Conservation (phyloP, 192 early-diverging fungal genomes). For the Oehlia diaphana region DNA sequence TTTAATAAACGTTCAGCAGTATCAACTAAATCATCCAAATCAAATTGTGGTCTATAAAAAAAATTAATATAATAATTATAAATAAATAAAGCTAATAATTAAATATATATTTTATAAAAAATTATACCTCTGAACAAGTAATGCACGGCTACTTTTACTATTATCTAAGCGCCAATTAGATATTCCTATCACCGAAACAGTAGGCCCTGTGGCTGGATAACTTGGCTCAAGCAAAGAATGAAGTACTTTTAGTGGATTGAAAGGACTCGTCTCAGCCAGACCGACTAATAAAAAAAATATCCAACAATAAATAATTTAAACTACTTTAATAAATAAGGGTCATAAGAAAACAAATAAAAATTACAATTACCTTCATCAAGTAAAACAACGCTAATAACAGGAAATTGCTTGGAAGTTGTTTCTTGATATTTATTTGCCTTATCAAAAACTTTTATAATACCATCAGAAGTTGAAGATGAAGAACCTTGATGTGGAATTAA, state of each 20-base stretch:
- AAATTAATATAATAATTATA: not conserved
- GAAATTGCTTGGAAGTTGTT: slow-evolving; percentile 16
- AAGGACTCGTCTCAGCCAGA: slow-evolving; percentile 30
- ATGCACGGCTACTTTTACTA: slow-evolving; percentile 28
- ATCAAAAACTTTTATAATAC: slow-evolving; percentile 25
- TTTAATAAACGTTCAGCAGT: not conserved
- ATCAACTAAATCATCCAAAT: not conserved
- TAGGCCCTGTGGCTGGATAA: not conserved
- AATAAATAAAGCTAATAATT: no score
- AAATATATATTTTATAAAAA: not conserved
- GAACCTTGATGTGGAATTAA: slow-evolving; percentile 32
- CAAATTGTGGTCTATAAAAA: not conserved
- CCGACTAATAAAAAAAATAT: slow-evolving; percentile 18
- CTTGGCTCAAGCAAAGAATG: not conserved
- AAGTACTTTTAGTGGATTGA: not conserved
- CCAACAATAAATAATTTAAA: not conserved
- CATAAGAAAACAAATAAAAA: not conserved
- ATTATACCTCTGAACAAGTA: slow-evolving; percentile 15
- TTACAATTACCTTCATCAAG: slow-evolving; percentile 20
- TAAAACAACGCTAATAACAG: slow-evolving; percentile 23
- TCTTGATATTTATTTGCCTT: slow-evolving; percentile 25
- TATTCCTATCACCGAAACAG: slow-evolving; percentile 21
- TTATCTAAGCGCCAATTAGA: slow-evolving; percentile 32
- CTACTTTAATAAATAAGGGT: not conserved
- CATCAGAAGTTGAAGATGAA: slow-evolving; percentile 29